Evolutionary conservation across 805 yeast species (phyloP), one percentile per base, ranked within the genome.

Genomic region (Wilhelminamyces savonicus): DNA sequence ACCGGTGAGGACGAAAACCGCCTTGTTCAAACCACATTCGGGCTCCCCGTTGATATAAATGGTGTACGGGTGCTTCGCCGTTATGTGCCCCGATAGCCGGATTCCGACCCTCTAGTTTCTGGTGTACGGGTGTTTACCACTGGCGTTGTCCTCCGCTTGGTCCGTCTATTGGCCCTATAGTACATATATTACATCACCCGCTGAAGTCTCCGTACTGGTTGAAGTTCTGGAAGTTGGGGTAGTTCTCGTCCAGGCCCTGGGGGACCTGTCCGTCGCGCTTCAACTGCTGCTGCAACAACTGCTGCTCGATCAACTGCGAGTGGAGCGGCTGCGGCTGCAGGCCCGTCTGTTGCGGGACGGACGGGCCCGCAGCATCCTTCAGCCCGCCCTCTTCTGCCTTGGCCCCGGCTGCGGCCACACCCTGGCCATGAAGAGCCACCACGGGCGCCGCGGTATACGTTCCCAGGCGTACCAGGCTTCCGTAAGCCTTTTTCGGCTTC

Each of bases 401-500:
- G 14, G 28, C 27, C 13, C 7, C 16, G 22, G n/a, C 16, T n/a
- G 30, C 32, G 16, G 28, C 16, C 27, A 12, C 11, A 12, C 4
- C 18, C 21, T 16, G 14, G 17, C n/a, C 10, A 9, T 20, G 10
- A 10, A 11, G 10, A 20, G 19, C 8, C n/a, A 20, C 11, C n/a
- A 16, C 27, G 14, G 21, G 16, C 7, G 31, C 13, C 23, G 39
- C 5, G 16, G 27, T 11, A 20, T 17, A 7, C 13, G 23, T 13
- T 13, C 8, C 17, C 16, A 26, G 15, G n/a, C n/a, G 13, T 10
- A 11, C n/a, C 12, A 18, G 22, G 13, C 14, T 9, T 24, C 39
- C 18, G 25, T 16, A 16, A 35, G 54, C 27, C 34, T 59, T 64
- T 37, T 69, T 73, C 4, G 74, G 74, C 54, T 69, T 75, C 46